phyloP scores from a whole-genome alignment of 139 green algal genomes.

The Spirogloea muscicola region DNA sequence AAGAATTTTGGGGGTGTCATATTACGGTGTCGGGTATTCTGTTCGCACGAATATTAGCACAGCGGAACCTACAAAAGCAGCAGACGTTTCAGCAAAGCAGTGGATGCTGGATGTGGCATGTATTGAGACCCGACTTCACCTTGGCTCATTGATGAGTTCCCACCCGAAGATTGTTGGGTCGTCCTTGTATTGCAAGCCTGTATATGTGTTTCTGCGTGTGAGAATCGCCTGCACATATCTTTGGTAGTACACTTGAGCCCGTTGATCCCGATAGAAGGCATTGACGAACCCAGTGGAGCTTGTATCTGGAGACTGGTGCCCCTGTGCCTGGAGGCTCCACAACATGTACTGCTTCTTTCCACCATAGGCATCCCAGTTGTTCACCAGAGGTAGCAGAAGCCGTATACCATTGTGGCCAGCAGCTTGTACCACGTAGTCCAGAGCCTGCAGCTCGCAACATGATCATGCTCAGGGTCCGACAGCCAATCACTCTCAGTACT shows the following conservation, averaged over 20 bases:
- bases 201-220: constrained; percentile 50
- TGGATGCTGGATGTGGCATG: background rate
- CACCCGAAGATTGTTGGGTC: constrained; percentile 76
- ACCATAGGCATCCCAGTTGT: constrained; percentile 43
- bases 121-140: background rate
- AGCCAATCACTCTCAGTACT: no score
- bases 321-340: constrained; percentile 2
- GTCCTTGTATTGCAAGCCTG: constrained; percentile 53
- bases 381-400: constrained; percentile 34
- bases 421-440: constrained; percentile 20
- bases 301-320: background rate
- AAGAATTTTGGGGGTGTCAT: no score
- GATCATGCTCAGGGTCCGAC: no score
- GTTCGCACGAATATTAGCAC: no score
- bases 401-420: constrained; percentile 17
- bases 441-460: background rate
- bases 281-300: no score
- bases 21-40: no score
- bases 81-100: background rate
- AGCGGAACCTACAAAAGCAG: background rate
- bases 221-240: background rate
- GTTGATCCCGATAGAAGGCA: background rate
- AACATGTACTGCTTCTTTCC: constrained; percentile 44
- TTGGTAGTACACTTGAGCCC: background rate
- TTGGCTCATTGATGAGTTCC: constrained; percentile 61